A percentile compares a stretch with the other conserved stretches of the same genome.
phyloP scores from a whole-genome alignment of 495 filamentous ascomycete species.

The Aspergillus mulundensis region DNA sequence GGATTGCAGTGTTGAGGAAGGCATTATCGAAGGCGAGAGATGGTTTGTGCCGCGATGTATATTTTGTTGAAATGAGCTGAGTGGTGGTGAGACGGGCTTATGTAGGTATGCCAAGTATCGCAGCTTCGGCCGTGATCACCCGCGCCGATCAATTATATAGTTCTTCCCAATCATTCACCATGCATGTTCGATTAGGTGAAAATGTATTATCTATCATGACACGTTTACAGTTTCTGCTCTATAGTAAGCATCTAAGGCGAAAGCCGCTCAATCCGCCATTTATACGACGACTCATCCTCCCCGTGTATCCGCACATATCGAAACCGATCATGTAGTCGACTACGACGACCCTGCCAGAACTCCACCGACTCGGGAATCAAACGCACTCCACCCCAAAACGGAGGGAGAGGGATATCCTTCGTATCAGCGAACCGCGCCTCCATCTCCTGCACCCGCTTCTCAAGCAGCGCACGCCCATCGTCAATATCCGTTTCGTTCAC shows the following conservation, averaged over 20 bases:
- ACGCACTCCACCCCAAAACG: constrained; percentile 91
- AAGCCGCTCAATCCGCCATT: constrained; percentile 38
- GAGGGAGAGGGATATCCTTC: constrained; percentile 81
- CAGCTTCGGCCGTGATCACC: neutral
- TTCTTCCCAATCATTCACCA: too few species aligned
- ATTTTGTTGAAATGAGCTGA: neutral
- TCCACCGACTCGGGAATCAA: constrained; percentile 82
- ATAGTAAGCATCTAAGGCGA: constrained; percentile 29
- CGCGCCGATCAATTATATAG: too few species aligned
- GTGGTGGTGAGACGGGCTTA: neutral
- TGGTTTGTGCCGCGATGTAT: too few species aligned
- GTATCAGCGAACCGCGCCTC: constrained; percentile 66
- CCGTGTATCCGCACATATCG: constrained; percentile 66
- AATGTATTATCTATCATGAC: too few species aligned
- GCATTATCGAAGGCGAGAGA: too few species aligned
- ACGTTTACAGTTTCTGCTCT: neutral
- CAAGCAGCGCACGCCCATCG: constrained; percentile 61
- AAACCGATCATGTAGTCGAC: constrained; percentile 90
- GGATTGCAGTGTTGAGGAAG: constrained; percentile 1
- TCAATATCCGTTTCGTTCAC: constrained; percentile 58
- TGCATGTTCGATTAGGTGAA: neutral
- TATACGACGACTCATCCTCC: constrained; percentile 54
- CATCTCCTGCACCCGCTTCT: constrained; percentile 64
- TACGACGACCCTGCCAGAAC: constrained; percentile 92
- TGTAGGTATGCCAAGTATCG: constrained; percentile 13